Evolutionary conservation across 2,329 filamentous ascomycete genomes (phyloP), one percentile per base, ranked within the genome.

Genomic region (Botrytis galanthina): DNA sequence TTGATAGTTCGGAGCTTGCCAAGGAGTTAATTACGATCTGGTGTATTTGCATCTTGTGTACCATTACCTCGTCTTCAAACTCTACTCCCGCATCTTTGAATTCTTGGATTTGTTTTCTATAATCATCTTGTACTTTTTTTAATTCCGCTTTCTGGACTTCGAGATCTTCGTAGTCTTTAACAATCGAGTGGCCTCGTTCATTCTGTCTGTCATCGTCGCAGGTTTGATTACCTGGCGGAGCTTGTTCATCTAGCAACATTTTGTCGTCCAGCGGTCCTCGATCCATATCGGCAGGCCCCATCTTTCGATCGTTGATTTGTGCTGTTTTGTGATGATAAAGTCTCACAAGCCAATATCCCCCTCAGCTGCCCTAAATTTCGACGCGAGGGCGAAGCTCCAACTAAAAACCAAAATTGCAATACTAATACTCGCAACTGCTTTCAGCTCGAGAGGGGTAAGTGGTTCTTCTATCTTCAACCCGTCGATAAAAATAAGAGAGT

Each of bases 241-340:
- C 51, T 54, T 29, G 0, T 8, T 29, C n/a, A 8, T 54, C 6
- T 29, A 3, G n/a, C 8, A 18, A 4, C 14, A 29, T 51, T n/a
- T 2, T 10, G 2, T 14, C 26, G 1, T 51, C 26, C 12, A 12
- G 10, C 12, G 1, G 48, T 1, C 0, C 14, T 54, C 14, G 26
- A 54, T 54, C n/a, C 6, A 54, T 29, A 16, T 29, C 6, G 14
- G 14, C n/a, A 29, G 14, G 9, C 6, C 3, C 4, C 48, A 51
- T n/a, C 0, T 51, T n/a, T 14, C 5, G 12, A 51, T 51, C 48
- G 10, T 51, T 14, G 4, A 51, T n/a, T 14, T 5, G 48, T 6
- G 5, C 26, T 26, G 3, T 26, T 12, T 26, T 5, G 10, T 51
- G 46, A 51, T 3, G 3, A 26, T 1, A 5, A 26, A n/a, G n/a